Conservation (phyloP, 306 rosid species). For the Begonia fuchsioides region DNA sequence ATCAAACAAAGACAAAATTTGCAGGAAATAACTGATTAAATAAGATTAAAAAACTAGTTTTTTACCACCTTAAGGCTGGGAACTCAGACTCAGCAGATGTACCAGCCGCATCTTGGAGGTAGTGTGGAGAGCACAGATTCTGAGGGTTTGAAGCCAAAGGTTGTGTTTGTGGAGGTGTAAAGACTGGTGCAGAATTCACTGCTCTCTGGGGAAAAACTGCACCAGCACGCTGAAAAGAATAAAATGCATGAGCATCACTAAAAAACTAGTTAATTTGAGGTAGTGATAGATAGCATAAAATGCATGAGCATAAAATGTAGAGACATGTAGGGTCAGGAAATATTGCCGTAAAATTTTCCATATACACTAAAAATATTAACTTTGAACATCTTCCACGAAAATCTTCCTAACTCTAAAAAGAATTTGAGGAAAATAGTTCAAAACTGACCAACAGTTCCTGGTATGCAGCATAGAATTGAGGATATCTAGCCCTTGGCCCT, state of each 20-base stretch:
- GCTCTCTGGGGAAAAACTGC: conserved; percentile 85
- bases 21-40: background rate
- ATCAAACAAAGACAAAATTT: no score
- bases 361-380: no score
- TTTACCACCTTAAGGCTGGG: conserved; percentile 87
- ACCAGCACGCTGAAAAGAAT: conserved; percentile 68
- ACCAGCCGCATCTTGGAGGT: conserved; percentile 43
- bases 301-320: no score
- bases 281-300: conserved; percentile 1
- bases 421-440: no score
- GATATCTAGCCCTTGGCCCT: conserved; percentile 92
- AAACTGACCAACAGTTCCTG: conserved; percentile 76
- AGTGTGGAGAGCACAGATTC: conserved; percentile 38
- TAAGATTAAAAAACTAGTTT: conserved; percentile 11
- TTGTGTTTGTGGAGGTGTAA: conserved; percentile 84
- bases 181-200: conserved; percentile 66
- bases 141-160: conserved; percentile 75
- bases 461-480: conserved; percentile 85
- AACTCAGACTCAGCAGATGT: conserved; percentile 66
- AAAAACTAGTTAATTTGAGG: conserved; percentile 3
- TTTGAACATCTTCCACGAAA: no score
- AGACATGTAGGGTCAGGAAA: no score
- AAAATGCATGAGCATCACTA: conserved; percentile 6
- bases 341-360: no score
- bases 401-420: no score